Percentiles rank a stretch among this genome's conserved stretches.
These are phyloP conservation scores for Perkinsus marinus DNA, from an alignment of 169 alveolate species.

Conservation along the genomic window DNA sequence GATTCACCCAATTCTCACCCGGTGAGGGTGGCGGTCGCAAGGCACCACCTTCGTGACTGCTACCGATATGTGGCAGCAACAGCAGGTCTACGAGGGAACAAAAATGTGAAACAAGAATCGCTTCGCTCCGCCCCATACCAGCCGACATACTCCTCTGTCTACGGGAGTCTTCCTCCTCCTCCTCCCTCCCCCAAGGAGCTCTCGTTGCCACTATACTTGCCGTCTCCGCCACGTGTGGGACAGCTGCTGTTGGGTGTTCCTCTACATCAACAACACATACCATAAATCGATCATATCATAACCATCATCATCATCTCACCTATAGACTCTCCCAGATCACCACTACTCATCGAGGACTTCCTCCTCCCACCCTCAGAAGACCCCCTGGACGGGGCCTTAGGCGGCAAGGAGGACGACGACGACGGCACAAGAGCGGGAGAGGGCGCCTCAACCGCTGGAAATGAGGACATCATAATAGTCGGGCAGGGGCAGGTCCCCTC, in stretches of 20 bases:
- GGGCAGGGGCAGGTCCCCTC: too few relatives aligned
- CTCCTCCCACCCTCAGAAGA: too few relatives aligned
- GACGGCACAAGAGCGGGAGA: too few relatives aligned
- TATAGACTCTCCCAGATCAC: background rate
- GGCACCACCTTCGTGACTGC: background rate
- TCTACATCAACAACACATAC: background rate
- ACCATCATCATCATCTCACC: background rate
- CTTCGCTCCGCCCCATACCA: background rate
- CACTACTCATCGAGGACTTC: too few relatives aligned
- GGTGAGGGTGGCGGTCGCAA: background rate
- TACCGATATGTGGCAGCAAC: background rate
- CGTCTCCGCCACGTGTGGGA: background rate
- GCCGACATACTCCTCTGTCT: background rate
- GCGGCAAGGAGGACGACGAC: too few relatives aligned
- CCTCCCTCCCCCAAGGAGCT: background rate
- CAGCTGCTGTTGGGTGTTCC: background rate
- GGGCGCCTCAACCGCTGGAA: too few relatives aligned
- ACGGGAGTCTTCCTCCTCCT: background rate
- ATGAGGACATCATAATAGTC: too few relatives aligned
- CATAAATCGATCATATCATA: background rate
- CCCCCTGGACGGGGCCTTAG: too few relatives aligned
- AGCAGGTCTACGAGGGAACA: background rate
- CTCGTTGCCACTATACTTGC: background rate
- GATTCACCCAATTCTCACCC: background rate
- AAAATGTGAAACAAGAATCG: background rate